A percentile compares a stretch with the other conserved stretches of the same genome.
Conservation (phyloP, 2,329 filamentous ascomycete species). For the Fusarium mundagurra region DNA sequence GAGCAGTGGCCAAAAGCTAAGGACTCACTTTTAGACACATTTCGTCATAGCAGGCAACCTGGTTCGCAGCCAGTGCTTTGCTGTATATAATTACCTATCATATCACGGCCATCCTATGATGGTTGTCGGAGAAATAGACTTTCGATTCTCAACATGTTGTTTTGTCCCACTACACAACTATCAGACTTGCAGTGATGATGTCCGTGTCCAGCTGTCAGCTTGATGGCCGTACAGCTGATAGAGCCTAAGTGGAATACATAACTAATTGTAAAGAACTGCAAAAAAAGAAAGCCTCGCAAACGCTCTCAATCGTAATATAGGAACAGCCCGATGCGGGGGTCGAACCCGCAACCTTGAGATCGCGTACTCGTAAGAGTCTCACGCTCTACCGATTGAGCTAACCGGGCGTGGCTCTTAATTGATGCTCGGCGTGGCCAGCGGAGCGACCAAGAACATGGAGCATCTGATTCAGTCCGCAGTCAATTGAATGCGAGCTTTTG, state of each 20-base stretch:
- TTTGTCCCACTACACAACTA: too few relatives aligned
- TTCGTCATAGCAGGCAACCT: not conserved
- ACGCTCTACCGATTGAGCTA: slow-evolving; percentile 65
- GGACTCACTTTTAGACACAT: not conserved
- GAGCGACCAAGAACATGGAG: not conserved
- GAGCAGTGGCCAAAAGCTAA: not conserved
- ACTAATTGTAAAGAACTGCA: not conserved
- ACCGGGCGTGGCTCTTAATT: slow-evolving; percentile 45
- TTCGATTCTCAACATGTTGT: not conserved
- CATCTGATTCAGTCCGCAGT: not conserved
- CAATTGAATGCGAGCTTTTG: too few relatives aligned
- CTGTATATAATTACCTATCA: not conserved
- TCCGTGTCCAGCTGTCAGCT: too few relatives aligned
- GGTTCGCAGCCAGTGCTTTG: not conserved
- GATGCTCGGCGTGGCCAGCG: not conserved
- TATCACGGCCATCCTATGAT: not conserved
- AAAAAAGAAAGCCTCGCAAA: slow-evolving; percentile 13
- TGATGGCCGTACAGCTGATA: rapidly evolving
- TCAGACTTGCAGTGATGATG: too few relatives aligned
- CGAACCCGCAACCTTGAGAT: slow-evolving; percentile 68
- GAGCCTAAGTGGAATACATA: not conserved
- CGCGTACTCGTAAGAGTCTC: slow-evolving; percentile 65
- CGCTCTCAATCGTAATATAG: slow-evolving; percentile 28
- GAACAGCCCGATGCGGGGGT: slow-evolving; percentile 54
- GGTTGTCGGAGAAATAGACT: not conserved